These are phyloP conservation scores for Globisporangium cederbergense DNA, from an alignment of 352 stramenopile species.

Conservation along the genomic window DNA sequence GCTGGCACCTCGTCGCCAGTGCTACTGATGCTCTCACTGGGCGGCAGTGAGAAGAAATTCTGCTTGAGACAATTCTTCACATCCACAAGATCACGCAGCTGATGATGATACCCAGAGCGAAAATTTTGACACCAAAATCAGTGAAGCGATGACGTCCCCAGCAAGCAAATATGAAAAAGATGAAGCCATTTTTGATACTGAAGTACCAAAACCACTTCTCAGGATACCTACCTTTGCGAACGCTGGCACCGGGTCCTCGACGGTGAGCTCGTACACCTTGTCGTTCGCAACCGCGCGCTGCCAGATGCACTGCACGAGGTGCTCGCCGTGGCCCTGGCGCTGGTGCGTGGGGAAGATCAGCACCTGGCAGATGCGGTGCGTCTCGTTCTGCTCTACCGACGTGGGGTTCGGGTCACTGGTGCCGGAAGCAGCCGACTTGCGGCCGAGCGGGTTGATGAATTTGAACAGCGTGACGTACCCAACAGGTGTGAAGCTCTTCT, in stretches of 20 bases:
- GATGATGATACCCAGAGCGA: not conserved
- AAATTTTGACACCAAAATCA: slow-evolving; percentile 1
- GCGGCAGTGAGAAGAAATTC: slow-evolving; percentile 56
- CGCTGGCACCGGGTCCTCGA: slow-evolving; percentile 79
- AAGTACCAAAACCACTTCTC: not conserved
- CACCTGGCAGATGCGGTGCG: slow-evolving; percentile 80
- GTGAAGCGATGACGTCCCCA: not conserved
- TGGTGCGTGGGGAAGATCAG: slow-evolving; percentile 78
- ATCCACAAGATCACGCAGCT: slow-evolving; percentile 76
- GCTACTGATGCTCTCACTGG: slow-evolving; percentile 15
- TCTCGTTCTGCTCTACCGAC: slow-evolving; percentile 47
- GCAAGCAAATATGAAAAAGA: not conserved
- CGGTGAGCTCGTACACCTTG: slow-evolving; percentile 77
- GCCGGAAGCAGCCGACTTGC: slow-evolving; percentile 26
- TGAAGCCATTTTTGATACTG: slow-evolving; percentile 3
- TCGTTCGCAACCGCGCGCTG: slow-evolving; percentile 42
- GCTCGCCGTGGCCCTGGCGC: slow-evolving; percentile 77
- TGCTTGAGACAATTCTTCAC: slow-evolving; percentile 54
- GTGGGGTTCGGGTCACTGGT: not conserved
- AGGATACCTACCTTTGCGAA: slow-evolving; percentile 34
- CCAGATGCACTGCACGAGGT: slow-evolving; percentile 67
- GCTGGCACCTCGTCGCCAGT: slow-evolving; percentile 10
- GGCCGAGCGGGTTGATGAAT: slow-evolving; percentile 72
- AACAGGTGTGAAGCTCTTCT: slow-evolving; percentile 32
- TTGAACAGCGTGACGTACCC: slow-evolving; percentile 83